These are phyloP conservation scores for Nicotiana undulata DNA, from an alignment of 257 asterid genomes.

Conservation along the genomic window DNA sequence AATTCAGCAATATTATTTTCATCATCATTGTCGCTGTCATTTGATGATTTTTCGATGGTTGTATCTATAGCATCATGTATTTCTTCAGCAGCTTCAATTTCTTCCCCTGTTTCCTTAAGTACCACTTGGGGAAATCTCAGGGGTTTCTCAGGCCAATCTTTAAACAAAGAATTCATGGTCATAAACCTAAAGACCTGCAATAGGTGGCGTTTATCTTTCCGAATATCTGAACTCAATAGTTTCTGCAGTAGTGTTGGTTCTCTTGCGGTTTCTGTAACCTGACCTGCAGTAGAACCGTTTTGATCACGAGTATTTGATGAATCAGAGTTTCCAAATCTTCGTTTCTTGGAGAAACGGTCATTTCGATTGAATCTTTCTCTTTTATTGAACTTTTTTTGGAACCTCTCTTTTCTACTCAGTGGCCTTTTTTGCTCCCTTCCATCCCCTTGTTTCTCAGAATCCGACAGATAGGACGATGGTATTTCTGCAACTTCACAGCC, in stretches of 20 bases:
- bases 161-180: conserved; percentile 70
- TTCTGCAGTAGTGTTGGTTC: conserved; percentile 71
- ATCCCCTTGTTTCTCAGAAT: conserved; percentile 43
- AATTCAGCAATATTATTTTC: background rate
- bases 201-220: conserved; percentile 59
- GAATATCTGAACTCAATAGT: conserved; percentile 59
- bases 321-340: conserved; percentile 17
- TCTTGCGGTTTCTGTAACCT: conserved; percentile 10
- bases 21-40: conserved; percentile 7
- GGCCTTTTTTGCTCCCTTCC: conserved; percentile 24
- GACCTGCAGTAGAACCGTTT: conserved; percentile 17
- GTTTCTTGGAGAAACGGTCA: conserved; percentile 38
- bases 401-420: conserved; percentile 43
- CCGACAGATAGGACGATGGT: conserved; percentile 70
- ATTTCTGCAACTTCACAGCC: conserved; percentile 95
- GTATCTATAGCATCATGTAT: conserved; percentile 5
- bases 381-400: conserved; percentile 46
- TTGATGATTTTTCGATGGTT: conserved; percentile 9
- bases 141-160: conserved; percentile 37
- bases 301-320: conserved; percentile 23
- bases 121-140: conserved; percentile 54
- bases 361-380: conserved; percentile 43
- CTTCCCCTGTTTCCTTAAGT: conserved; percentile 40
- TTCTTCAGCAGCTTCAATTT: conserved; percentile 17
- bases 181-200: conserved; percentile 82